phyloP scores from a whole-genome alignment of 805 yeast genomes.

The Ogataea methylovora region DNA sequence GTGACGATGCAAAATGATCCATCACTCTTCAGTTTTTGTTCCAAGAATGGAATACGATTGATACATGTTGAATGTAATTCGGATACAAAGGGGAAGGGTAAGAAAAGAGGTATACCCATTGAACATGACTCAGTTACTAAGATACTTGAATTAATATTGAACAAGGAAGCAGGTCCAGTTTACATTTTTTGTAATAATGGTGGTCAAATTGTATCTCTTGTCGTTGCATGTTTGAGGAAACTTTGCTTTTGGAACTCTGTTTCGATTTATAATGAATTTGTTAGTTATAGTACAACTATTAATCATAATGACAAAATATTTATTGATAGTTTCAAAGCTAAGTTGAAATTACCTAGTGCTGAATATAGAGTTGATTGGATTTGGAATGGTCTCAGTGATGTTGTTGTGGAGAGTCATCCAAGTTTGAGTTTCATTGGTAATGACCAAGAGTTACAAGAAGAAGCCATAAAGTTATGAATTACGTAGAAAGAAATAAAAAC shows the following conservation, averaged over 20 bases:
- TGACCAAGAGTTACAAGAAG: constrained; percentile 6
- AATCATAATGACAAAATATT: constrained; percentile 79
- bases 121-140: constrained; percentile 53
- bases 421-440: constrained; percentile 25
- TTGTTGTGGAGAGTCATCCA: constrained; percentile 45
- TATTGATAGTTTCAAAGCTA: constrained; percentile 71
- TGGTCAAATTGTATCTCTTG: constrained; percentile 75
- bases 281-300: constrained; percentile 66
- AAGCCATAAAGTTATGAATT: too few species aligned
- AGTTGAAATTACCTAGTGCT: constrained; percentile 40
- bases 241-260: constrained; percentile 84
- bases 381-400: constrained; percentile 53
- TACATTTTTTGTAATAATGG: constrained; percentile 88
- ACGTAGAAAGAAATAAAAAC: too few species aligned
- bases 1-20: constrained; percentile 48
- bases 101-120: constrained; percentile 78
- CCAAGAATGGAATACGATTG: constrained; percentile 43
- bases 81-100: constrained; percentile 60
- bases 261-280: constrained; percentile 80
- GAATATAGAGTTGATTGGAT: constrained; percentile 48
- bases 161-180: constrained; percentile 55
- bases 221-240: constrained; percentile 80
- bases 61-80: constrained; percentile 59
- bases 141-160: constrained; percentile 56
- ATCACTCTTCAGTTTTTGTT: constrained; percentile 43